Evolutionary conservation across 2,329 filamentous ascomycete species (phyloP), one percentile per base, ranked within the genome.

Genomic region (Daldinia eschscholtzii): DNA sequence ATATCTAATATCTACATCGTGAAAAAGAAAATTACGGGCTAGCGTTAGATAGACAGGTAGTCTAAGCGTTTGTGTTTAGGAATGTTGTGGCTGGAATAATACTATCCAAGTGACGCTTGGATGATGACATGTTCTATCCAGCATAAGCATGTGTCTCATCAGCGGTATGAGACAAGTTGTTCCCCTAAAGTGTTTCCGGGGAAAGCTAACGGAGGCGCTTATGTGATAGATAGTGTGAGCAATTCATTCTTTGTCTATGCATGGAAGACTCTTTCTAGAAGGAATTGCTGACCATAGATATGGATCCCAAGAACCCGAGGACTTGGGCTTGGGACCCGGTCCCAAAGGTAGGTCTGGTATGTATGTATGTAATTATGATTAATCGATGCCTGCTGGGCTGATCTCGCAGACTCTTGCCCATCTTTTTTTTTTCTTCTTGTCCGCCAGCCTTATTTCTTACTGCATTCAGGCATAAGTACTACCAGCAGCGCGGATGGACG

Each of bases 331-430:
- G 42, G 42, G 39, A 44, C 35, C 30, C 33, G 35, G 53, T 9
- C 6, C 10, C 13, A 18, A 15, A 15, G 35, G 12, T 13, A 57
- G 53, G 33, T 6, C 33, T 9, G 33, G 5, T 35, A 35, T 35
- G 33, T 35, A 35, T 35, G 37, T 42, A 44, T 55, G 52, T 26
- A 30, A 52, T 37, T 13, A 55, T 55, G 52, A 23, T 35, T 37
- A 37, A 35, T 35, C 52, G 18, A 18, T 26, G 20, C 39, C 39
- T 35, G 33, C 30, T 57, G 39, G 26, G 53, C 46, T 55, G 23
- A 35, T 52, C 30, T 46, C 39, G 64, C 59, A 63, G 60, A 56
- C 44, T 59, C 59, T 30, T 59, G 37, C 48, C 48, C 23, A 15
- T 61, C 26, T n/a, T 26, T 55, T 18, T 55, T 18, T 35, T 33